Conservation (phyloP, 2,329 filamentous ascomycete species). For the Colletotrichum sp. region DNA sequence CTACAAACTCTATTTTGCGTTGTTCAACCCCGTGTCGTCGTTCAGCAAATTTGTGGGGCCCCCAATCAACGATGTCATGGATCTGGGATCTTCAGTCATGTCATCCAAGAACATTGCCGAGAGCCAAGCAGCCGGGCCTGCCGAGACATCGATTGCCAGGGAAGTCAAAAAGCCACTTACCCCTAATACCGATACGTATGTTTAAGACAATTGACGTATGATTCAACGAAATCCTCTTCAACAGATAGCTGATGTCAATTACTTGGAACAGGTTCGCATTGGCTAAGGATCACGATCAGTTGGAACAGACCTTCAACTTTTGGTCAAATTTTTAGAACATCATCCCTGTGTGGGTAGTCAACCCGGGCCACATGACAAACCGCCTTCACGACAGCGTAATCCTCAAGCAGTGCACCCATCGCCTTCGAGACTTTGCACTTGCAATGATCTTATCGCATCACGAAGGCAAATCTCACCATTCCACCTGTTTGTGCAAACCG, state of each 20-base stretch:
- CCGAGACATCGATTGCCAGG: background rate
- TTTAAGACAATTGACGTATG: background rate
- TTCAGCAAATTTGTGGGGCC: background rate
- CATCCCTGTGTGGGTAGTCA: background rate
- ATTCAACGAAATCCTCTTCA: background rate
- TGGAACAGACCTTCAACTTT: too few relatives aligned
- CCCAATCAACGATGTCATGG: constrained; percentile 4
- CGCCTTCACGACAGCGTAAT: background rate
- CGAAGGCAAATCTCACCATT: background rate
- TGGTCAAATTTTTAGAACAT: too few relatives aligned
- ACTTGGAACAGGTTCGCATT: background rate
- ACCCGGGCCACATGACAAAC: background rate
- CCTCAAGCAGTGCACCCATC: background rate
- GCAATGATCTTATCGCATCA: background rate
- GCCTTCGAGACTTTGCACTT: background rate
- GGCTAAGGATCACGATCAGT: too few relatives aligned
- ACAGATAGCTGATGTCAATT: background rate
- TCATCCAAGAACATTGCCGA: background rate
- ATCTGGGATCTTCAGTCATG: background rate
- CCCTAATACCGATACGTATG: background rate
- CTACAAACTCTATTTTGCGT: background rate
- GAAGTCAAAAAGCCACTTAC: background rate
- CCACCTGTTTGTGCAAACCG: background rate
- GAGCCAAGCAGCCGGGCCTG: background rate
- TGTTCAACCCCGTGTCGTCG: background rate